These are phyloP conservation scores for Mycena metata DNA, from an alignment of 768 basidiomycete species.

Conservation along the genomic window DNA sequence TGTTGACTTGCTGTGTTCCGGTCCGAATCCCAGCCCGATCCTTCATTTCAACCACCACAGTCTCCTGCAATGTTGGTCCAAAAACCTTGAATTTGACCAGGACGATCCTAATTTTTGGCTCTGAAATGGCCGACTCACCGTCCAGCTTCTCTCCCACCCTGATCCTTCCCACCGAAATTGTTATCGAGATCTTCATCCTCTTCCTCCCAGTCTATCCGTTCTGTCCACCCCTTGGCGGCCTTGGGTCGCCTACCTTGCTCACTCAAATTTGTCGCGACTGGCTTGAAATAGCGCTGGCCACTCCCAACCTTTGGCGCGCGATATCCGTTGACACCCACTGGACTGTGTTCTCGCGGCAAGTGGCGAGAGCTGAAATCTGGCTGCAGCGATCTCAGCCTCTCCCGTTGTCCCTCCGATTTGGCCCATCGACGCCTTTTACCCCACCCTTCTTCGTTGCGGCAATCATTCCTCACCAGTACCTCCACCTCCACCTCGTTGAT, in stretches of 20 bases:
- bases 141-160: not conserved
- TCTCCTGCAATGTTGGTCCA: too few relatives aligned
- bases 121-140: too few relatives aligned
- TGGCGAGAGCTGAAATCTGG: not conserved
- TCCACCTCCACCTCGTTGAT: not conserved
- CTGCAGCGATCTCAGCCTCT: not conserved
- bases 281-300: slow-evolving; percentile 2
- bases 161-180: slow-evolving; percentile 13
- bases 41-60: too few relatives aligned
- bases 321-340: not conserved
- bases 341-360: too few relatives aligned
- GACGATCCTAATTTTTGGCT: too few relatives aligned
- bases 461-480: not conserved
- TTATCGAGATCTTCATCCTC: slow-evolving; percentile 4
- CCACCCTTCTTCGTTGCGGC: not conserved
- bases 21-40: too few relatives aligned
- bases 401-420: not conserved
- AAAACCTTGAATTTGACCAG: too few relatives aligned
- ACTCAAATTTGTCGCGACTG: slow-evolving; percentile 4
- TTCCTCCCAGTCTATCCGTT: slow-evolving; percentile 9
- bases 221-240: not conserved
- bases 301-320: not conserved
- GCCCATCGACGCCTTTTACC: not conserved
- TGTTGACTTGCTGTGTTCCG: too few relatives aligned
- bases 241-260: not conserved